These are phyloP conservation scores for Suillus subaureus DNA, from an alignment of 768 basidiomycete species.

Conservation along the genomic window DNA sequence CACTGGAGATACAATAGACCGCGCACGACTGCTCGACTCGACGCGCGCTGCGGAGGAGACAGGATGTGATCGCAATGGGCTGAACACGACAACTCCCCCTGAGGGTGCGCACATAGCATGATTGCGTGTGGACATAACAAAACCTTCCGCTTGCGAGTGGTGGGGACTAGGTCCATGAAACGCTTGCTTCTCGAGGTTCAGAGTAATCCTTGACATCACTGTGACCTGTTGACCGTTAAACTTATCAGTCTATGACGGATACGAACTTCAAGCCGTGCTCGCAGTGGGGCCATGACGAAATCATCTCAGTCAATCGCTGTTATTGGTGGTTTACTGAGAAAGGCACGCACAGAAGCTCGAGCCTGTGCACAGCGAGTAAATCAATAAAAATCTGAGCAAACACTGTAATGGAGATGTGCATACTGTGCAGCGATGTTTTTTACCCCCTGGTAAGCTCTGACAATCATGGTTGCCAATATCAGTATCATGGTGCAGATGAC, in stretches of 20 bases:
- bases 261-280: conserved; percentile 3
- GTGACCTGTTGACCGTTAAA: conserved; percentile 41
- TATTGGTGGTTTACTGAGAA: conserved; percentile 22
- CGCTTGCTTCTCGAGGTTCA: conserved; percentile 51
- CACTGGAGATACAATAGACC: neutral
- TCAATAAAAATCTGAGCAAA: too few relatives aligned
- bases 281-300: conserved; percentile 22
- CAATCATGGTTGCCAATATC: conserved; percentile 41
- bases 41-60: neutral
- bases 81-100: neutral
- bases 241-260: neutral
- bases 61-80: neutral
- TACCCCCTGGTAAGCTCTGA: conserved; percentile 27
- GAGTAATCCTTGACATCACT: conserved; percentile 72
- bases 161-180: neutral
- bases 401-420: neutral
- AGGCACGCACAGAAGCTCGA: conserved; percentile 44
- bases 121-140: neutral
- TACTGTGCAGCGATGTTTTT: conserved; percentile 41
- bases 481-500: conserved; percentile 42
- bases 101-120: neutral
- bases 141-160: neutral
- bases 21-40: neutral
- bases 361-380: conserved; percentile 16
- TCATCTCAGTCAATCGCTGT: conserved; percentile 40